These are phyloP conservation scores for Russula abietina DNA, from an alignment of 768 basidiomycete genomes.

Conservation along the genomic window DNA sequence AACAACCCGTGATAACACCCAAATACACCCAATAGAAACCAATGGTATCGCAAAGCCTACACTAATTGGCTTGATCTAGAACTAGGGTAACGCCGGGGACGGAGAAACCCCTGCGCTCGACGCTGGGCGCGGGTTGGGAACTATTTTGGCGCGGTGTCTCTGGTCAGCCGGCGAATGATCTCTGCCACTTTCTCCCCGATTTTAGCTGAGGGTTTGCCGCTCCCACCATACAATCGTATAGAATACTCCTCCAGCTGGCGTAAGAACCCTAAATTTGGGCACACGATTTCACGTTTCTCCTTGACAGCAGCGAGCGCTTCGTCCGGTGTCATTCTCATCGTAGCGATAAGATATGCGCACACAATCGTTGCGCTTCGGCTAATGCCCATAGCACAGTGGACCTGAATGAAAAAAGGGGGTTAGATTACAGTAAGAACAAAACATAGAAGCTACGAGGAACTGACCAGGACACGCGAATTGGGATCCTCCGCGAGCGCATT, in stretches of 20 bases:
- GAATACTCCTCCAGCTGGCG: neutral
- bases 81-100: neutral
- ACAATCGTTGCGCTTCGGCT: slow-evolving; percentile 63
- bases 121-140: neutral
- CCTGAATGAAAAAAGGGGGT: slow-evolving; percentile 35
- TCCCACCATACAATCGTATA: neutral
- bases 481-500: slow-evolving; percentile 42
- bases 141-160: neutral
- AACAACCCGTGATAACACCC: neutral
- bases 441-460: slow-evolving; percentile 21
- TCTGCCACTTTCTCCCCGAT: slow-evolving; percentile 7
- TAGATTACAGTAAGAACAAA: neutral
- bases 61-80: neutral
- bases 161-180: neutral
- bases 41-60: neutral
- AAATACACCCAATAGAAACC: neutral
- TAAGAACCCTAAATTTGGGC: slow-evolving; percentile 32
- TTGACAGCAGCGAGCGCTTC: slow-evolving; percentile 28
- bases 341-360: slow-evolving; percentile 53
- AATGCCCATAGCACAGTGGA: slow-evolving; percentile 47
- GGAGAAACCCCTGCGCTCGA: neutral
- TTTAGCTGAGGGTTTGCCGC: neutral
- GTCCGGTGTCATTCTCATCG: slow-evolving; percentile 27
- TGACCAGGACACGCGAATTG: slow-evolving; percentile 44
- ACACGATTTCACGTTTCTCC: slow-evolving; percentile 27